These are phyloP conservation scores for Testicularia cyperi DNA, from an alignment of 1,284 basidiomycete species.

Conservation along the genomic window DNA sequence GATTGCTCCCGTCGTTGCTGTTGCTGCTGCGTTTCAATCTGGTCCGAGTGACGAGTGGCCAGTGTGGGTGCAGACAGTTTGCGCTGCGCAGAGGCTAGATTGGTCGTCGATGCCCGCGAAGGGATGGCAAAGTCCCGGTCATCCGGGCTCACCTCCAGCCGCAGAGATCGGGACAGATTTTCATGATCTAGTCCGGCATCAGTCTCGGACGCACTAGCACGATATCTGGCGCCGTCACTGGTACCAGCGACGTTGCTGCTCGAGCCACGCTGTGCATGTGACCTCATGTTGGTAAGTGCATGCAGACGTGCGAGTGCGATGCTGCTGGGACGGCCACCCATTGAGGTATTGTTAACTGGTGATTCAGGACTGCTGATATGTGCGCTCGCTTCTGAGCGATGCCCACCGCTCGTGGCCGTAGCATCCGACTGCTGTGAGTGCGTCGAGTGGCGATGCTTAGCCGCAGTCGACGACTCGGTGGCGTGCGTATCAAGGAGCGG, in stretches of 20 bases:
- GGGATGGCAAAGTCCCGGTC: slow-evolving; percentile 37
- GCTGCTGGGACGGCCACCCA: slow-evolving; percentile 27
- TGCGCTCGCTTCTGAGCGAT: slow-evolving; percentile 22
- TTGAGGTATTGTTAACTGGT: slow-evolving; percentile 7
- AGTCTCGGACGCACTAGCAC: slow-evolving; percentile 14
- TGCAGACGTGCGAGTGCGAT: slow-evolving; percentile 35
- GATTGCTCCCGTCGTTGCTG: too few relatives aligned
- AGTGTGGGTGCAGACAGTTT: slow-evolving; percentile 29
- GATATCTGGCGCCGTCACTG: too few relatives aligned
- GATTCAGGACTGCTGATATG: slow-evolving; percentile 35
- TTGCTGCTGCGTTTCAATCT: slow-evolving; percentile 9
- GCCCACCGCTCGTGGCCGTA: slow-evolving; percentile 3
- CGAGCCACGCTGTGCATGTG: slow-evolving; percentile 30
- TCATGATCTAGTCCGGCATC: slow-evolving; percentile 19
- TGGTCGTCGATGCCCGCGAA: slow-evolving; percentile 19
- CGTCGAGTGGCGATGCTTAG: too few relatives aligned
- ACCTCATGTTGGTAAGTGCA: slow-evolving; percentile 28
- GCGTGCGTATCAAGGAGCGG: slow-evolving; percentile 63
- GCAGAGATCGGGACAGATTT: slow-evolving; percentile 28
- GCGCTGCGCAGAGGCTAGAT: slow-evolving; percentile 14
- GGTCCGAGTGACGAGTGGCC: slow-evolving; percentile 29
- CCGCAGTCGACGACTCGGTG: slow-evolving; percentile 59
- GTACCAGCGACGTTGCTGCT: slow-evolving; percentile 1
- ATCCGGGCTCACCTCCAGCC: slow-evolving; percentile 39
- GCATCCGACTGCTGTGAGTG: slow-evolving; percentile 13